Conservation (phyloP, 257 asterid genomes). For the Galeopsis tetrahit region DNA sequence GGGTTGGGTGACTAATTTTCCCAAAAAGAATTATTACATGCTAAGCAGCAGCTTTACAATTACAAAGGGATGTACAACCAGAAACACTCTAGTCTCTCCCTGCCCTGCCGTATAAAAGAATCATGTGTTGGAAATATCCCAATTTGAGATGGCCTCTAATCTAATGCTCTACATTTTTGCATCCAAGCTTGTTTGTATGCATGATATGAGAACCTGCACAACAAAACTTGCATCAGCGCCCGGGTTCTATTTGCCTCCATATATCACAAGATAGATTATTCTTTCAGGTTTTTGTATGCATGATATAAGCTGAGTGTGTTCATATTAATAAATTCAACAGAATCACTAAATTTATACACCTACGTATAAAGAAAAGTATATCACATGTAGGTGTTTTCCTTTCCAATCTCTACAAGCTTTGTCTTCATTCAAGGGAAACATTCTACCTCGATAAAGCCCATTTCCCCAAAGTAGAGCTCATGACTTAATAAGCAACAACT, state of each 20-base stretch:
- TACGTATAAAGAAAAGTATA: too few relatives aligned
- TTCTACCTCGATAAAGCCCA: background rate
- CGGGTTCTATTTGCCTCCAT: background rate
- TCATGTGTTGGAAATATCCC: background rate
- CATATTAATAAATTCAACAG: conserved; percentile 6
- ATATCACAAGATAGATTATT: background rate
- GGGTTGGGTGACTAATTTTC: background rate
- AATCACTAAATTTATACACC: background rate
- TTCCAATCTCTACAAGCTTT: background rate
- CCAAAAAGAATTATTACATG: background rate
- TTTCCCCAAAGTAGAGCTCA: conserved; percentile 8
- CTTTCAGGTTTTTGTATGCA: background rate
- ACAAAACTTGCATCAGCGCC: conserved; percentile 21
- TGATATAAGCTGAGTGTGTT: background rate
- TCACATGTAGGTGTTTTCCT: background rate
- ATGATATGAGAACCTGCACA: conserved; percentile 30
- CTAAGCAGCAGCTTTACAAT: conserved; percentile 27
- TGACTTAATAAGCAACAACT: background rate
- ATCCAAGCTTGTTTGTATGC: conserved; percentile 9
- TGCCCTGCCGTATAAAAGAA: background rate
- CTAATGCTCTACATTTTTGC: conserved; percentile 28
- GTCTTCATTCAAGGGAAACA: background rate
- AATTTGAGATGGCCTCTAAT: conserved; percentile 22
- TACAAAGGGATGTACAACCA: conserved; percentile 19
- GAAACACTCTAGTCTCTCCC: background rate